These are phyloP conservation scores for Yamadazyma siamensis DNA, from an alignment of 1,139 yeast species.

Conservation along the genomic window DNA sequence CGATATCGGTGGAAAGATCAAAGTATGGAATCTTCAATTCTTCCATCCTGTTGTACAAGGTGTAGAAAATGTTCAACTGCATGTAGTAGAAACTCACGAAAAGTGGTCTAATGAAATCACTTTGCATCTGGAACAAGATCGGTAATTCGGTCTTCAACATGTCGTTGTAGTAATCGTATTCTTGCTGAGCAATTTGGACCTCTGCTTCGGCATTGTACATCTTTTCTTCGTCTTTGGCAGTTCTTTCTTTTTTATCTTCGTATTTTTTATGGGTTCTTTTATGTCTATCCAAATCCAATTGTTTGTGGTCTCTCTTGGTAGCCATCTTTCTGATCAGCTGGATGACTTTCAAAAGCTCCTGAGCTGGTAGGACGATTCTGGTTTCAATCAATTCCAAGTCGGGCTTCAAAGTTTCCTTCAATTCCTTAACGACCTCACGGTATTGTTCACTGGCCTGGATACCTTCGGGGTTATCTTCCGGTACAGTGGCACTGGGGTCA, in stretches of 20 bases:
- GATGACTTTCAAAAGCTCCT: constrained; percentile 80
- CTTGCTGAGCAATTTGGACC: constrained; percentile 88
- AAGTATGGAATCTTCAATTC: constrained; percentile 96
- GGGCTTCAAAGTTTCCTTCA: constrained; percentile 83
- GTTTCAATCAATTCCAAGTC: constrained; percentile 91
- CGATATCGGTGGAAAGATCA: constrained; percentile 77
- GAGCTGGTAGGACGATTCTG: constrained; percentile 88
- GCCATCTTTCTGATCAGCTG: constrained; percentile 88
- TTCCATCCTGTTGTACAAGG: constrained; percentile 85
- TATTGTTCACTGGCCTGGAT: constrained; percentile 92
- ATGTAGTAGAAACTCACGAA: constrained; percentile 93
- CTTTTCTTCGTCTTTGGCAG: constrained; percentile 86
- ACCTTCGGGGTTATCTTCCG: constrained; percentile 96
- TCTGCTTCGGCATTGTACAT: constrained; percentile 88
- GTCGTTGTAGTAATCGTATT: constrained; percentile 92
- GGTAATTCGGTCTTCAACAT: constrained; percentile 91
- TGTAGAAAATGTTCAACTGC: constrained; percentile 96
- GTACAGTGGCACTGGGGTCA: constrained; percentile 80
- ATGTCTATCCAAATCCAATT: constrained; percentile 88
- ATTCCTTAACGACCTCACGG: constrained; percentile 78
- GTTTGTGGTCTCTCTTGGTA: constrained; percentile 92
- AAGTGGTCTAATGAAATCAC: constrained; percentile 87
- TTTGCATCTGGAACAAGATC: constrained; percentile 78
- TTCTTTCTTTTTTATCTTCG: constrained; percentile 78
- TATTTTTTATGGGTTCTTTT: constrained; percentile 64